These are phyloP conservation scores for Delonix regia DNA, from an alignment of 306 rosid species.

Conservation along the genomic window DNA sequence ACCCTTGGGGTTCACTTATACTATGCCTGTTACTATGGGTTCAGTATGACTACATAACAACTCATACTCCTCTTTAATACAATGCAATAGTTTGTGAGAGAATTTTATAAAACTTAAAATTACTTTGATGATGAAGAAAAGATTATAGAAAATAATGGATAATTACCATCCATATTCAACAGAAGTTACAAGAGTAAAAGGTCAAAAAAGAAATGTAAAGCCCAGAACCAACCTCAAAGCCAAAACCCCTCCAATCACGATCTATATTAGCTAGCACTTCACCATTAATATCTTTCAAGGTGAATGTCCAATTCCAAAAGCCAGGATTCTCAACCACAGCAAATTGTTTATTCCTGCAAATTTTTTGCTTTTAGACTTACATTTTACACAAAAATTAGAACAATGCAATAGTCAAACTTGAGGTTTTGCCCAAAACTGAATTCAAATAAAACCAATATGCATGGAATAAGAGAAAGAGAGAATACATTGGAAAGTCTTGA, in stretches of 20 bases:
- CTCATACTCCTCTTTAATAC: background rate
- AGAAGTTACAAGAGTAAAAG: background rate
- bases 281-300: constrained; percentile 78
- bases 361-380: constrained; percentile 35
- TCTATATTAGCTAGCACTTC: constrained; percentile 86
- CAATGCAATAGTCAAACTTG: background rate
- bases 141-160: constrained; percentile 14
- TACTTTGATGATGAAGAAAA: background rate
- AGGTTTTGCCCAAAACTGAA: constrained; percentile 18
- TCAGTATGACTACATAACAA: background rate
- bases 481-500: background rate
- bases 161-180: constrained; percentile 30
- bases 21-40: background rate
- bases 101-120: background rate
- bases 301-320: constrained; percentile 97
- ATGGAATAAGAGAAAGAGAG: background rate
- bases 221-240: constrained; percentile 82
- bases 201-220: background rate
- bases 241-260: constrained; percentile 98
- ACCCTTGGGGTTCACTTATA: background rate
- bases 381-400: constrained; percentile 17
- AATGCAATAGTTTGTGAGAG: background rate
- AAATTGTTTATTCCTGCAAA: constrained; percentile 80
- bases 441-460: constrained; percentile 17
- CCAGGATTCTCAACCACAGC: constrained; percentile 98